A percentile compares a stretch with the other conserved stretches of the same genome.
Evolutionary conservation across 306 rosid genomes (phyloP).

Genomic region (Herpetospermum pedunculosum): DNA sequence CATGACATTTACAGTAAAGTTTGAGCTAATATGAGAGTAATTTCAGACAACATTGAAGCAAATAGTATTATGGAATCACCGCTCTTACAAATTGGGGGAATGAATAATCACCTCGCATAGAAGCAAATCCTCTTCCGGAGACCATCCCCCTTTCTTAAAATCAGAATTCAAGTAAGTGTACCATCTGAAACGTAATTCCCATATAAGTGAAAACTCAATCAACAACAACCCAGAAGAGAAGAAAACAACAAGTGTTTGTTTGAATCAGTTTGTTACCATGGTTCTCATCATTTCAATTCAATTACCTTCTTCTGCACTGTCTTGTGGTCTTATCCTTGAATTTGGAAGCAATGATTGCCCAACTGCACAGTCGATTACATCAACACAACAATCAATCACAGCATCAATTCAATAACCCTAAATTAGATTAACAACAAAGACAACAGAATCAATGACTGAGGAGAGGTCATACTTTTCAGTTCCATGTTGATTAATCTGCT

Average conservation of each 20-base stretch:
- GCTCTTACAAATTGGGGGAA: neutral
- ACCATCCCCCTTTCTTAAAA: conserved; percentile 99
- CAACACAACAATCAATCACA: conserved; percentile 1
- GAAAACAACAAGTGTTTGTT: conserved; percentile 5
- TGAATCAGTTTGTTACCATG: conserved; percentile 14
- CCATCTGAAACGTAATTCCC: conserved; percentile 53
- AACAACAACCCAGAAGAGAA: conserved; percentile 7
- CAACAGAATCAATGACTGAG: neutral
- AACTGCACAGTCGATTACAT: conserved; percentile 33
- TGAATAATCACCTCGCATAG: conserved; percentile 70
- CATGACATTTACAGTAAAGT: neutral
- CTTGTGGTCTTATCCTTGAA: conserved; percentile 97
- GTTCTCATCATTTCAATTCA: conserved; percentile 20
- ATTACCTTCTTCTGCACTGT: conserved; percentile 96
- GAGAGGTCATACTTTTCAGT: conserved; percentile 63
- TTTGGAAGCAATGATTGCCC: conserved; percentile 95
- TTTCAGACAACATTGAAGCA: neutral
- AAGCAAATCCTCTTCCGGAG: conserved; percentile 92
- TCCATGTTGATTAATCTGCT: conserved; percentile 73
- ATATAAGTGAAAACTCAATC: conserved; percentile 12
- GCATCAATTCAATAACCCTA: neutral
- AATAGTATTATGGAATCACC: neutral
- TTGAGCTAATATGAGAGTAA: neutral
- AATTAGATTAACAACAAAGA: neutral
- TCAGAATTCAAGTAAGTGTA: conserved; percentile 96